Evolutionary conservation across 164 flowering plant species (phyloP).

Genomic region (Cinnamomum chago): DNA sequence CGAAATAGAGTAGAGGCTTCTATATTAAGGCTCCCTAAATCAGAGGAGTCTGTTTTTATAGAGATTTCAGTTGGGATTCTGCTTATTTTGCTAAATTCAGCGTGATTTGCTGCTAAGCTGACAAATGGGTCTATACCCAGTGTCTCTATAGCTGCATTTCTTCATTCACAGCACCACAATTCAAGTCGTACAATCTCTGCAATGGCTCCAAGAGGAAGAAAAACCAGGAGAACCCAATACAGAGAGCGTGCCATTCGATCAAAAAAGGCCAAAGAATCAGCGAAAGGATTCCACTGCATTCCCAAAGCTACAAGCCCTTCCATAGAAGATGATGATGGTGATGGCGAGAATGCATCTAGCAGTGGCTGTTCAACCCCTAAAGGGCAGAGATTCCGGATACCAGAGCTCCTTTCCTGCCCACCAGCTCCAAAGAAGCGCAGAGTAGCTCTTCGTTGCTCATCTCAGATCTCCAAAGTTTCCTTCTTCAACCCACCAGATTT

Average conservation of each 20-base stretch:
- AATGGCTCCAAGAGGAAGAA: constrained; percentile 10
- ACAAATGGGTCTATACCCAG: not conserved
- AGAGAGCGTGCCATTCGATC: not conserved
- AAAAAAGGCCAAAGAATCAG: not conserved
- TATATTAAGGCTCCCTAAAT: not conserved
- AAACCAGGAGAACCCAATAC: constrained; percentile 14
- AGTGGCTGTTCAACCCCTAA: constrained; percentile 27
- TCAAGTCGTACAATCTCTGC: not conserved
- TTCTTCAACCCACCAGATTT: constrained; percentile 42
- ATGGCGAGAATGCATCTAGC: not conserved
- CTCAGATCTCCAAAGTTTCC: constrained; percentile 19
- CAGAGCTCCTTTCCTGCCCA: constrained; percentile 37
- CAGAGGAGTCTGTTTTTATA: not conserved
- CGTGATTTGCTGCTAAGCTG: not conserved
- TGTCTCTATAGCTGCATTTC: not conserved
- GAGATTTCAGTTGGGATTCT: not conserved
- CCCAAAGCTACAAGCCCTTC: not conserved
- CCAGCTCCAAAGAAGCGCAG: constrained; percentile 54
- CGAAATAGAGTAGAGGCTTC: not conserved
- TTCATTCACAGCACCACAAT: not conserved
- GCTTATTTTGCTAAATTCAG: not conserved
- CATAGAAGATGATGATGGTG: constrained; percentile 1
- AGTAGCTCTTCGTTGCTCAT: constrained; percentile 9
- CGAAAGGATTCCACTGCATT: not conserved
- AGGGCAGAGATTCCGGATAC: constrained; percentile 35